A percentile compares a stretch with the other conserved stretches of the same genome.
phyloP scores from a whole-genome alignment of 345 rosid species.

The Fremontodendron californicum region DNA sequence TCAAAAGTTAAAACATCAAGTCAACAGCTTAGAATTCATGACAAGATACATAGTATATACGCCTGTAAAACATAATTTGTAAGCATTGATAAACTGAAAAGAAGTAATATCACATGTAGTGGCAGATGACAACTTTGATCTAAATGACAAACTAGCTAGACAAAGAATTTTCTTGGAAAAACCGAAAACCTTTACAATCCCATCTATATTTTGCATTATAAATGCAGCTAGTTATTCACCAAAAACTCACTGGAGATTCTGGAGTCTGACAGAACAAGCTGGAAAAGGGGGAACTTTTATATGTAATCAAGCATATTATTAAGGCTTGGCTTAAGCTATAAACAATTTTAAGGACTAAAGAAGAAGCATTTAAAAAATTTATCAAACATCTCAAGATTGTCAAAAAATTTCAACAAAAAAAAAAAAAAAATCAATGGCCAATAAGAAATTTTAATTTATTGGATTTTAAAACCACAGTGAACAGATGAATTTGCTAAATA shows the following conservation, averaged over 20 bases:
- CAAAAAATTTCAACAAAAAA: background rate
- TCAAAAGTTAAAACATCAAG: background rate
- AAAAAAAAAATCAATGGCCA: background rate
- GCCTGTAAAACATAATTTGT: background rate
- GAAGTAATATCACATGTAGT: conserved; percentile 10
- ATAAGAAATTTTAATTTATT: background rate
- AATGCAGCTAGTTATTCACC: background rate
- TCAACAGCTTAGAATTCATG: background rate
- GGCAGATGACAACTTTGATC: background rate
- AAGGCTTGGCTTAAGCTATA: background rate
- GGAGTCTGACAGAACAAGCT: background rate
- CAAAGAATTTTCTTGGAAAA: background rate
- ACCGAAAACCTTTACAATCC: background rate
- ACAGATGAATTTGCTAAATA: background rate
- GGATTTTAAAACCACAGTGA: background rate
- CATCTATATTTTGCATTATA: background rate
- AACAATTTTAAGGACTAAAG: background rate
- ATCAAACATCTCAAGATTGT: background rate
- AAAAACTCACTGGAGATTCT: background rate
- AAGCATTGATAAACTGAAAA: background rate
- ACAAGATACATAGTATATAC: background rate
- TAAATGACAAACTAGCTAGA: background rate
- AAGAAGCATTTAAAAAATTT: background rate
- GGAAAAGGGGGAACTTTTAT: background rate
- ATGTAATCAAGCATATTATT: background rate